Conservation (phyloP, 192 early-diverging fungal species). For the Funneliformis mosseae region DNA sequence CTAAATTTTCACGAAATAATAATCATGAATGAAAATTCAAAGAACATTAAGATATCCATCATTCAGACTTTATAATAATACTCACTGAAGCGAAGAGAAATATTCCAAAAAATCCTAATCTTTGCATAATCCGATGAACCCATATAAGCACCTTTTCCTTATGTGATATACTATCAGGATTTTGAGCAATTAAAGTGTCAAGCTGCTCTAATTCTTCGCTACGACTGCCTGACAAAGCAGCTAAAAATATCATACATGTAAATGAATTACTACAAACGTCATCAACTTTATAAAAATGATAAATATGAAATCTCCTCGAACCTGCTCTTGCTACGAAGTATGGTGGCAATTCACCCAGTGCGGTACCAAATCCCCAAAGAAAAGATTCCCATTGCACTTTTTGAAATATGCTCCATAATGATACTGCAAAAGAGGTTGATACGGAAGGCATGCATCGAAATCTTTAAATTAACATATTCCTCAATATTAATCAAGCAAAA, state of each 20-base stretch:
- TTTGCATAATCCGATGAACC: constrained; percentile 71
- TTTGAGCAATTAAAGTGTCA: constrained; percentile 52
- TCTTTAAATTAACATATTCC: constrained; percentile 24
- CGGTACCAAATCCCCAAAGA: constrained; percentile 93
- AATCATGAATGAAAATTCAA: constrained; percentile 6
- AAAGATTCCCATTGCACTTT: constrained; percentile 80
- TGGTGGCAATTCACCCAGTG: constrained; percentile 92
- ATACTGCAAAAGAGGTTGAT: constrained; percentile 39
- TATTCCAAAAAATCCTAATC: constrained; percentile 88
- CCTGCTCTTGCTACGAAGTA: constrained; percentile 92
- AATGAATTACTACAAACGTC: not conserved
- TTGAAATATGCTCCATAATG: constrained; percentile 63
- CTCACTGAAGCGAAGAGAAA: constrained; percentile 85
- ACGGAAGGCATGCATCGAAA: constrained; percentile 41
- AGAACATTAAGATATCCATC: not conserved
- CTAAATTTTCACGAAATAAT: constrained; percentile 37
- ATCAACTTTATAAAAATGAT: not conserved
- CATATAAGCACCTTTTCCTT: constrained; percentile 69
- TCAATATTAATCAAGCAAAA: not conserved
- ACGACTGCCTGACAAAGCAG: constrained; percentile 57
- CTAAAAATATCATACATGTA: constrained; percentile 29
- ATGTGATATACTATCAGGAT: constrained; percentile 54
- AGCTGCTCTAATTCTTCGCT: constrained; percentile 49
- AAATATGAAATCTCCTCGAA: constrained; percentile 33
- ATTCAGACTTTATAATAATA: not conserved